Percentiles rank a stretch among this genome's conserved stretches.
These are phyloP conservation scores for Papiliotrema fonsecae DNA, from an alignment of 1,284 basidiomycete genomes.

Conservation along the genomic window DNA sequence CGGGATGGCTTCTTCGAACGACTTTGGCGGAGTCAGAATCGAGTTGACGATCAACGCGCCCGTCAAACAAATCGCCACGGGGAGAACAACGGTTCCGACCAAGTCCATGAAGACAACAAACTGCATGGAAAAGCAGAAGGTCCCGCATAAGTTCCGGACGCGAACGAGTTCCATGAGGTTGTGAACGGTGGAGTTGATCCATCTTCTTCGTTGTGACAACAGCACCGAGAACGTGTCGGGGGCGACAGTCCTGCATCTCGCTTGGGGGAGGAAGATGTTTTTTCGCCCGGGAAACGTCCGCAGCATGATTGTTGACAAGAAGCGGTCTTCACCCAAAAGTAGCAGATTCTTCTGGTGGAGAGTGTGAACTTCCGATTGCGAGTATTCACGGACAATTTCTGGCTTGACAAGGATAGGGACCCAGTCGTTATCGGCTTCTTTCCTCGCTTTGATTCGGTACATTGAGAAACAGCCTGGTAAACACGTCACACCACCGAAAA, in stretches of 20 bases:
- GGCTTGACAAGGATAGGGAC: constrained; percentile 95
- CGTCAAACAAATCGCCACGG: constrained; percentile 88
- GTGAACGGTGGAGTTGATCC: constrained; percentile 99
- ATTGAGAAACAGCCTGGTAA: constrained; percentile 99
- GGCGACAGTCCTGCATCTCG: constrained; percentile 88
- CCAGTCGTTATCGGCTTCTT: constrained; percentile 86
- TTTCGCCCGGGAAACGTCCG: constrained; percentile 97
- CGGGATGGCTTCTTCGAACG: constrained; percentile 91
- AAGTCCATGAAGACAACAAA: constrained; percentile 99
- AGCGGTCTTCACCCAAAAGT: constrained; percentile 96
- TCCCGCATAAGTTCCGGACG: constrained; percentile 92
- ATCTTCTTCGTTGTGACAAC: constrained; percentile 92
- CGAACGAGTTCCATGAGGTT: constrained; percentile 98
- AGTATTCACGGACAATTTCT: constrained; percentile 96
- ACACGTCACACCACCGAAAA: constrained; percentile 99
- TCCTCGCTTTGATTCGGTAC: constrained; percentile 95
- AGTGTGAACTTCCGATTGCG: constrained; percentile 86
- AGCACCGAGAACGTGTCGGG: constrained; percentile 92
- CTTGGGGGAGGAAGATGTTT: constrained; percentile 99
- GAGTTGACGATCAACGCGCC: constrained; percentile 81
- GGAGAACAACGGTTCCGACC: constrained; percentile 89
- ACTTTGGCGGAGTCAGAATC: constrained; percentile 71
- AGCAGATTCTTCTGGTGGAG: constrained; percentile 98
- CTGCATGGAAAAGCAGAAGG: constrained; percentile 96
- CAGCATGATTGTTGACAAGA: constrained; percentile 89